phyloP scores from a whole-genome alignment of 2,329 filamentous ascomycete genomes.

The Penicillium crustosum region DNA sequence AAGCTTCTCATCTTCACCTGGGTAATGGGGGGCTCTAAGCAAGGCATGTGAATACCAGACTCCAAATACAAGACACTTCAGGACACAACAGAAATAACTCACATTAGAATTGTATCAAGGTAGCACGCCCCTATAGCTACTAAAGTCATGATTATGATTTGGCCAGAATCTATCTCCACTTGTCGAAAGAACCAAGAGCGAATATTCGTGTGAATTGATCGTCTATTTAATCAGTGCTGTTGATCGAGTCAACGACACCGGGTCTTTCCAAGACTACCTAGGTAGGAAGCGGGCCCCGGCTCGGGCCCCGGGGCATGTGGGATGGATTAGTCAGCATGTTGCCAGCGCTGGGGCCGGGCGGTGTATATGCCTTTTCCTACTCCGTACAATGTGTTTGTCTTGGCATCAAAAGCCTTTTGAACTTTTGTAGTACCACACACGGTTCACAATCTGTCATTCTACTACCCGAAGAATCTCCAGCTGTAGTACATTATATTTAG shows the following conservation, averaged over 20 bases:
- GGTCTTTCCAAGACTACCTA: background rate
- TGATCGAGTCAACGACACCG: background rate
- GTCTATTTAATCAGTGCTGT: background rate
- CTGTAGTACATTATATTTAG: background rate
- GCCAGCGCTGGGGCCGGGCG: too few relatives aligned
- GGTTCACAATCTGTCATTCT: background rate
- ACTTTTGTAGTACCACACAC: background rate
- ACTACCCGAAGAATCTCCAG: background rate
- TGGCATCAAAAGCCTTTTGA: background rate
- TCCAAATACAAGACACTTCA: background rate
- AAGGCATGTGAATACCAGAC: slow-evolving; percentile 4
- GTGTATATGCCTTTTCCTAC: too few relatives aligned
- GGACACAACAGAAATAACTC: slow-evolving; percentile 27
- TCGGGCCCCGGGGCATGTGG: too few relatives aligned
- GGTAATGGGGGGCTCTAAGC: slow-evolving; percentile 54
- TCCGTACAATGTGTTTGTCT: background rate
- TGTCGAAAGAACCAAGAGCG: background rate
- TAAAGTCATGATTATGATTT: slow-evolving; percentile 48
- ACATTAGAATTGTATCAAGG: slow-evolving; percentile 69
- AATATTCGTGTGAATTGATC: background rate
- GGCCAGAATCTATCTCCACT: background rate
- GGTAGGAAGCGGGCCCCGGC: too few relatives aligned
- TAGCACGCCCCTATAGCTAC: slow-evolving; percentile 68
- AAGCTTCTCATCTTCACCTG: slow-evolving; percentile 70
- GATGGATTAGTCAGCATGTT: background rate